Conservation (phyloP, 768 basidiomycete species). For the Leccinum fibrillosum region DNA sequence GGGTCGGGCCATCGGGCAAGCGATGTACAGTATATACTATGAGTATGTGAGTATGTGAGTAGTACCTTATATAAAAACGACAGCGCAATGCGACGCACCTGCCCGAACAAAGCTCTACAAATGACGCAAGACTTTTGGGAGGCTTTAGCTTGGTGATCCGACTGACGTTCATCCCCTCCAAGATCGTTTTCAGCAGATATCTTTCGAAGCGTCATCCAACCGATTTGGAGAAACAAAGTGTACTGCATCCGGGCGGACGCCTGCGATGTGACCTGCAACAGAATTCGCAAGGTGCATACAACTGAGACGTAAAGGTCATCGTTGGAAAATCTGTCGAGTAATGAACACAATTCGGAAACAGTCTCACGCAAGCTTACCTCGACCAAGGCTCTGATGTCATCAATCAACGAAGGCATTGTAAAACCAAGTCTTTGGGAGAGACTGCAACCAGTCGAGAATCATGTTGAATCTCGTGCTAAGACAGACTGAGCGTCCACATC, state of each 20-base stretch:
- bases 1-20: too few relatives aligned
- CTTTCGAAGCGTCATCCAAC: constrained; percentile 29
- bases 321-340: constrained; percentile 32
- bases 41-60: too few relatives aligned
- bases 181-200: constrained; percentile 24
- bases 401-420: constrained; percentile 9
- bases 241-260: constrained; percentile 5
- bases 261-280: constrained; percentile 22
- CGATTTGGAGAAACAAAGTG: constrained; percentile 14
- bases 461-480: constrained; percentile 22
- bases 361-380: constrained; percentile 17
- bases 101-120: constrained; percentile 36
- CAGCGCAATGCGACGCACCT: constrained; percentile 33
- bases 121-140: constrained; percentile 45
- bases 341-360: background rate
- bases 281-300: constrained; percentile 41
- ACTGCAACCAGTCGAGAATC: constrained; percentile 24
- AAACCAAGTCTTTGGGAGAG: constrained; percentile 17
- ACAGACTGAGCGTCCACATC: background rate
- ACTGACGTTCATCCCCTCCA: constrained; percentile 37
- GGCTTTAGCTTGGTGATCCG: constrained; percentile 42
- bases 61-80: background rate
- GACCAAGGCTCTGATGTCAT: constrained; percentile 26
- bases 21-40: too few relatives aligned
- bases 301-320: constrained; percentile 47